phyloP scores from a whole-genome alignment of 768 basidiomycete species.

The Termitomyces sp. region DNA sequence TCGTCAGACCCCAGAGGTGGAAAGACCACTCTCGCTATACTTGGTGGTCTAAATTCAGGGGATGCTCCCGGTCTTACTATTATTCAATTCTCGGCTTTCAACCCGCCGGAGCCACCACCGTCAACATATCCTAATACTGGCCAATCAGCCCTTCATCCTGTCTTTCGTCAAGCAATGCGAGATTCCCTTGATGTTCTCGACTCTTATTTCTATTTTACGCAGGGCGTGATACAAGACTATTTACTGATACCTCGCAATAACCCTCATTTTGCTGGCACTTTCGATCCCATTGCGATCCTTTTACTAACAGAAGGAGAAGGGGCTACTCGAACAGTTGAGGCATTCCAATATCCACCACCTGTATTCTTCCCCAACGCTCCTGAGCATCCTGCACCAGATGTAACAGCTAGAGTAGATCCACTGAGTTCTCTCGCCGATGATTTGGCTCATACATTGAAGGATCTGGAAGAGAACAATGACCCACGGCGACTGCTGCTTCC shows the following conservation, averaged over 20 bases:
- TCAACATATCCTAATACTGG: slow-evolving; percentile 30
- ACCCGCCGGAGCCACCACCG: slow-evolving; percentile 47
- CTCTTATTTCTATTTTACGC: slow-evolving; percentile 57
- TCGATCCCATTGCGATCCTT: slow-evolving; percentile 70
- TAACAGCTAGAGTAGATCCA: slow-evolving; percentile 10
- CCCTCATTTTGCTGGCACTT: slow-evolving; percentile 67
- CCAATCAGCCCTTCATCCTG: slow-evolving; percentile 33
- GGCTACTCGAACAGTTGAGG: slow-evolving; percentile 52
- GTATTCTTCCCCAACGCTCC: slow-evolving; percentile 22
- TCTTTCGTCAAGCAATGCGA: slow-evolving; percentile 62
- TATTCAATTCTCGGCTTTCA: slow-evolving; percentile 67
- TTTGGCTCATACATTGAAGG: slow-evolving; percentile 40
- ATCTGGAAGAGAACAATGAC: slow-evolving; percentile 35
- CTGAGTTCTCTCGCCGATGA: slow-evolving; percentile 34
- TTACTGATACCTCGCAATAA: slow-evolving; percentile 66
- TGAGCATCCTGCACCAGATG: neutral
- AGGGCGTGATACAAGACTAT: slow-evolving; percentile 72
- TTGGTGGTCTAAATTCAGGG: slow-evolving; percentile 67
- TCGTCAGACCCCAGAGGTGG: slow-evolving; percentile 64
- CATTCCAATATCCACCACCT: slow-evolving; percentile 73
- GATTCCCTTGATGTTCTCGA: slow-evolving; percentile 50
- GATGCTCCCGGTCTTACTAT: slow-evolving; percentile 64
- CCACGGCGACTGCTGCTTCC: slow-evolving; percentile 37
- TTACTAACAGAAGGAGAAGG: slow-evolving; percentile 53
- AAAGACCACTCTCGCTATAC: slow-evolving; percentile 68